Conservation (phyloP, 2,329 filamentous ascomycete genomes). For the Calonectria honghensis region DNA sequence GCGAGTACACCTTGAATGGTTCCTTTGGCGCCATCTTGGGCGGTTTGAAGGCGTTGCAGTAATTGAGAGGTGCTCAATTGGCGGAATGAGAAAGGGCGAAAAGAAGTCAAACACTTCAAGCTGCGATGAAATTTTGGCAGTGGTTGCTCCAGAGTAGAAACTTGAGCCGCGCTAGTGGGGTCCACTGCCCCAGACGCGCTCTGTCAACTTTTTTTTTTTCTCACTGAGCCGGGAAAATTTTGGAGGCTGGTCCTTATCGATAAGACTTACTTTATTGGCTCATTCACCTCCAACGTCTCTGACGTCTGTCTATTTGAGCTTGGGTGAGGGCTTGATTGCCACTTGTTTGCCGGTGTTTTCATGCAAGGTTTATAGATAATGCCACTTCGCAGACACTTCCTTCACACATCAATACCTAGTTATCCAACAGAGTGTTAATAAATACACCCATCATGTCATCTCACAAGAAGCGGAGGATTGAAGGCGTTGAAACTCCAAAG, state of each 20-base stretch:
- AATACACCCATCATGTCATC: constrained; percentile 52
- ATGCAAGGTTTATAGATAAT: constrained; percentile 35
- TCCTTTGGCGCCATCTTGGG: constrained; percentile 61
- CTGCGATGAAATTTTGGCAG: constrained; percentile 55
- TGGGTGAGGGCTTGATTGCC: constrained; percentile 4
- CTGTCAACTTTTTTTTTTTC: constrained; percentile 40
- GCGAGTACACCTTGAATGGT: constrained; percentile 61
- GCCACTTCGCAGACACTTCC: background rate
- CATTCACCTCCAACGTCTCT: background rate
- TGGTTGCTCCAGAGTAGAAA: constrained; percentile 34
- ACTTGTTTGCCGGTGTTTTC: background rate
- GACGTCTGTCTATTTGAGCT: background rate
- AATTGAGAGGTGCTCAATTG: constrained; percentile 51
- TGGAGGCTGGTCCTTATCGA: constrained; percentile 47
- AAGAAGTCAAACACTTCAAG: constrained; percentile 45
- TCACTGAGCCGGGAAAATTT: constrained; percentile 37
- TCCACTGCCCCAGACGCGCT: constrained; percentile 42
- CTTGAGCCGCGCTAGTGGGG: constrained; percentile 38
- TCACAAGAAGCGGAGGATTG: constrained; percentile 61
- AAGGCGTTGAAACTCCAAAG: constrained; percentile 54
- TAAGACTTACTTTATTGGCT: constrained; percentile 35
- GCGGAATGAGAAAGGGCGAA: constrained; percentile 39
- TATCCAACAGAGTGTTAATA: background rate
- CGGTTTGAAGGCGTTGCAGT: constrained; percentile 40
- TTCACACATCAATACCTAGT: background rate